Base-by-base conservation (phyloP, 768 basidiomycete genomes). In the Hygrophoropsis aurantiaca region DNA sequence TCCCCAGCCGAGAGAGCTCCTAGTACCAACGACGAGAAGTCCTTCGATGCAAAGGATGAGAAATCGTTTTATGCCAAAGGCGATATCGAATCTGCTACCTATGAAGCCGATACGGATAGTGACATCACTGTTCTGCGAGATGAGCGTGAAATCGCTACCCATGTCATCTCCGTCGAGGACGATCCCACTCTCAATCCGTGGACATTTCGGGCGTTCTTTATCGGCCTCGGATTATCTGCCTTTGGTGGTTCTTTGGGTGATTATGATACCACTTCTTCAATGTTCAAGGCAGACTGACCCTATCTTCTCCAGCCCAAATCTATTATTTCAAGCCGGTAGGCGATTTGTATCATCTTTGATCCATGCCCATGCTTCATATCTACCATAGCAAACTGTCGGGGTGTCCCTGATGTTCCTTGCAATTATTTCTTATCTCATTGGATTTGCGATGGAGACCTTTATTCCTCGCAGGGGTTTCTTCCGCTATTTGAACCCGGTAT, bases 321-420 rank as follows among this genome's bases (percentile, higher is more conserved):
- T 81, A 80, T 58, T 82, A 81, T 56, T 82, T 80, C 61, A 80
- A 81, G 60, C 78, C 79, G 3, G 79, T 77, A 54, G 47, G 64
- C 40, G 7, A 26, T 15, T 15, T 11, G 45, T 0, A 43, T 50
- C 11, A 53, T 34, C 11, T 34, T 23, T 10, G n/a, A n/a, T 3
- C 26, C n/a, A 37, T 18, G n/a, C 1, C 10, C 23, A 15, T 49
- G 13, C 20, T 44, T 43, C 49, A 43, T 50, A 13, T 25, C 10
- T 9, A 35, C 27, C 2, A 15, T 39, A 80, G 78, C 78, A 79
- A 78, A 77, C 74, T 1, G 62, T 80, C 21, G 21, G 58, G 11
- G 74, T 81, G 2, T 80, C 78, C 8, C 68, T 70, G 6, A 77
- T 81, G 78, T 79, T 80, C 58, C 60, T 80, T 20, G 75, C 74